Percentiles rank a stretch among this genome's conserved stretches.
phyloP scores from a whole-genome alignment of 495 filamentous ascomycete species.

The Aspergillus bridgeri region DNA sequence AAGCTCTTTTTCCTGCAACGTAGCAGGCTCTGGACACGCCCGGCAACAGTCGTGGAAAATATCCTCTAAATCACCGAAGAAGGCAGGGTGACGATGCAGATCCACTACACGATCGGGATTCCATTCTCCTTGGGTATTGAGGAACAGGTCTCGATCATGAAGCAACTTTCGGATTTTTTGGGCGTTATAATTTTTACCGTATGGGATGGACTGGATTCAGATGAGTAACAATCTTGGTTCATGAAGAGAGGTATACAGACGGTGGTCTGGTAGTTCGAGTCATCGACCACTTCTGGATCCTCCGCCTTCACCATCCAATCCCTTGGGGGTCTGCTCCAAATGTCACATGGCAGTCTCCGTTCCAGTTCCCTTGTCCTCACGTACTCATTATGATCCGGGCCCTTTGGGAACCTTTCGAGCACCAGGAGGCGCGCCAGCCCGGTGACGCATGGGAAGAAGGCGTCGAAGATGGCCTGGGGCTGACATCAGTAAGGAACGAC shows the following conservation, averaged over 20 bases:
- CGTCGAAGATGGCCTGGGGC: constrained; percentile 67
- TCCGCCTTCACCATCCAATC: constrained; percentile 75
- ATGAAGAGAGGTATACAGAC: no score
- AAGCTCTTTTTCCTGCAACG: constrained; percentile 64
- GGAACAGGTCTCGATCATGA: constrained; percentile 71
- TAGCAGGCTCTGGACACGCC: constrained; percentile 63
- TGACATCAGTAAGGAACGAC: no score
- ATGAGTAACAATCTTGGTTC: constrained; percentile 2
- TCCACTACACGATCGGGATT: constrained; percentile 68
- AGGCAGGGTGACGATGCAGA: constrained; percentile 77
- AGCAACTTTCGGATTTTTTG: constrained; percentile 73
- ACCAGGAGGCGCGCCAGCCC: no score
- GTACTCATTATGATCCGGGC: no score
- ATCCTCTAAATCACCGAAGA: constrained; percentile 62
- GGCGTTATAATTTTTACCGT: constrained; percentile 65
- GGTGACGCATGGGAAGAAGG: constrained; percentile 76
- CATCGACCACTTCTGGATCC: constrained; percentile 65
- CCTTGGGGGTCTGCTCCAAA: no score
- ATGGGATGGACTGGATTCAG: constrained; percentile 60
- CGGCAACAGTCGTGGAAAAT: constrained; percentile 78
- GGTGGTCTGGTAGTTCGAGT: no score
- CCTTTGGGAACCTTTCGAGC: no score
- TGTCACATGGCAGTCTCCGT: no score
- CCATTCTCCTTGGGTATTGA: constrained; percentile 88
- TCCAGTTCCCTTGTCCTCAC: no score